Conservation (phyloP, 768 basidiomycete genomes). For the Lactarius deliciosus region DNA sequence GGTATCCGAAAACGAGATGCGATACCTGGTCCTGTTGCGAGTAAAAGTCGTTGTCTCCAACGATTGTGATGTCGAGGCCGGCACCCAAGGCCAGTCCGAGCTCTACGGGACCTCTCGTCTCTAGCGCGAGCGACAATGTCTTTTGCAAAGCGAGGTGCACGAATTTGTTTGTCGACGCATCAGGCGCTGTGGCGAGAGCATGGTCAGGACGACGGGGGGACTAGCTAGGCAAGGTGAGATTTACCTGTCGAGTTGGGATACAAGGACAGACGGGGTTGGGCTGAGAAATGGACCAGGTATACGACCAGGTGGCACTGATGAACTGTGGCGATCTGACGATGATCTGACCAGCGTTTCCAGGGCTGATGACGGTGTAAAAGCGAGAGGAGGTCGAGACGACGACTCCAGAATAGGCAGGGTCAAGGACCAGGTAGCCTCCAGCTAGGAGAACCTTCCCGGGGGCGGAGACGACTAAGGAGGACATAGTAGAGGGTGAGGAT, state of each 20-base stretch:
- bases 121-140: conserved; percentile 65
- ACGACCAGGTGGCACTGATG: conserved; percentile 73
- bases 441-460: conserved; percentile 95
- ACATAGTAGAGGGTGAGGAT: conserved; percentile 26
- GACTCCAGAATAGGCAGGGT: conserved; percentile 78
- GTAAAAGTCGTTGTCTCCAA: conserved; percentile 97
- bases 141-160: conserved; percentile 86
- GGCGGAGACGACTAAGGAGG: conserved; percentile 74
- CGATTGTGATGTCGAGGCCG: conserved; percentile 76
- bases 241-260: conserved; percentile 34
- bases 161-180: conserved; percentile 74
- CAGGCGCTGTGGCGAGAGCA: conserved; percentile 20
- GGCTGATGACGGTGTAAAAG: conserved; percentile 80
- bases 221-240: neutral
- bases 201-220: conserved; percentile 7
- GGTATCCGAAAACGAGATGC: neutral
- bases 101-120: conserved; percentile 49
- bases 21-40: conserved; percentile 85
- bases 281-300: conserved; percentile 49
- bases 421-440: conserved; percentile 96
- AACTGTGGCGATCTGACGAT: conserved; percentile 91
- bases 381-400: conserved; percentile 92
- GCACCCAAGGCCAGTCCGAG: conserved; percentile 45
- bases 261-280: conserved; percentile 28
- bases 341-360: conserved; percentile 47